Evolutionary conservation across 441 rosid species (phyloP), one percentile per base, ranked within the genome.

Genomic region (Jatropha multifida): DNA sequence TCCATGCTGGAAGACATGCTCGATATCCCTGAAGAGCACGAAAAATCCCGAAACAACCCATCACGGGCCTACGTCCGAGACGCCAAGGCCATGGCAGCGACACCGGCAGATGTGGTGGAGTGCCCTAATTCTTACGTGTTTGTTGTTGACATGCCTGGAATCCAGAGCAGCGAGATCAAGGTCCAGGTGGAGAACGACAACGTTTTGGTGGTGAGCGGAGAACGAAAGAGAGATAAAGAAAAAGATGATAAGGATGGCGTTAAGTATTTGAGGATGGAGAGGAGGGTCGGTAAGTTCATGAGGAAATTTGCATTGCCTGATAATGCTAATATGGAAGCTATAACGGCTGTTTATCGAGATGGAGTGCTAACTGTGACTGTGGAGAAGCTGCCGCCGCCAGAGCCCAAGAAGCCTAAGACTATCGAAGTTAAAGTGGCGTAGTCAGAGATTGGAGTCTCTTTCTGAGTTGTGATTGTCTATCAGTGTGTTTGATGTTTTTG

Each of bases 251-350:
- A 87, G 62, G 87, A 88, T 32, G 90, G 87, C 2, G 88, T 80
- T 2, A 91, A 86, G 87, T 95, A 88, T 38, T 75, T 90, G 80
- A 91, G 92, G 73, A 93, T 91, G 94, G 98, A 94, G 84, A 87
- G 99, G 71, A 83, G 97, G 72, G 76, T 91, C 32, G 94, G 96
- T 4, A 95, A 92, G 85, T 85, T 83, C 32, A 87, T 93, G 99
- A 89, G 91, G 90, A 93, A 91, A 80, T 93, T 93, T 75, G 84
- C 71, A 51, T 60, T 95, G 78, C 97, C 97, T 14, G 94, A 93
- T 46, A 91, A 93, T 74, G 97, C 96, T 0, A 90, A 92, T 65
- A 68, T 83, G 13, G 96, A 93, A 0, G 83, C 86, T 54, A 83
- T 93, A 2, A 80, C 94, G 32, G 96, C 97, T 3, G 89, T 80